Percentiles rank a stretch among this genome's conserved stretches.
Conservation (phyloP, 345 rosid genomes). For the Clausena lansium region DNA sequence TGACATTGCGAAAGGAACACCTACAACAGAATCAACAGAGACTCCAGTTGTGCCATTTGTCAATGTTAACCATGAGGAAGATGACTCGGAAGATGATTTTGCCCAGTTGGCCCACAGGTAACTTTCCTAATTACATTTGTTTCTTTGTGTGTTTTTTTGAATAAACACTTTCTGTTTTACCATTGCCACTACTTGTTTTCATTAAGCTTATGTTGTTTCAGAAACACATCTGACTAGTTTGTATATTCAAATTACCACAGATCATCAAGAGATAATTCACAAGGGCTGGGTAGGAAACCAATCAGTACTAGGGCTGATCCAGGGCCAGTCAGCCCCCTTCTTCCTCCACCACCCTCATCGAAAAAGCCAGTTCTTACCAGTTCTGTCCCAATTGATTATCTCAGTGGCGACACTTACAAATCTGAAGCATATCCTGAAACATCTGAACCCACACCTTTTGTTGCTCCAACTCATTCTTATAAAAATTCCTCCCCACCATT, state of each 20-base stretch:
- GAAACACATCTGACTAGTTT: neutral
- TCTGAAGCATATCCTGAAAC: conserved; percentile 42
- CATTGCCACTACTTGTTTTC: neutral
- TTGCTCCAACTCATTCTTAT: conserved; percentile 31
- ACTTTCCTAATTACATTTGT: neutral
- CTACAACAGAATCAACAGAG: conserved; percentile 30
- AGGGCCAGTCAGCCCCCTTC: conserved; percentile 44
- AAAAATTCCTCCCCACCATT: conserved; percentile 40
- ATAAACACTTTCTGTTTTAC: neutral
- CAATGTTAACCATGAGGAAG: conserved; percentile 63
- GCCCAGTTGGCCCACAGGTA: conserved; percentile 86
- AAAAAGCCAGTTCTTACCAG: conserved; percentile 58
- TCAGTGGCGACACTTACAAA: conserved; percentile 85
- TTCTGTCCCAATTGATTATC: conserved; percentile 61
- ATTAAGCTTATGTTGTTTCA: neutral
- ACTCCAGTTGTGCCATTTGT: conserved; percentile 53
- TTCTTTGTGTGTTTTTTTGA: neutral
- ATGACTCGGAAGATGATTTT: conserved; percentile 88
- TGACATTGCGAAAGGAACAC: conserved; percentile 67
- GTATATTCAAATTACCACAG: conserved; percentile 33
- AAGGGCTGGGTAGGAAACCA: conserved; percentile 46
- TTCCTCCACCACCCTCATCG: conserved; percentile 87
- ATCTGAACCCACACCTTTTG: conserved; percentile 31
- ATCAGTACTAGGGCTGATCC: conserved; percentile 31
- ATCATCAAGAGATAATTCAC: conserved; percentile 59